Evolutionary conservation across 1,284 basidiomycete species (phyloP), one percentile per base, ranked within the genome.

Genomic region (Irpex sp.): DNA sequence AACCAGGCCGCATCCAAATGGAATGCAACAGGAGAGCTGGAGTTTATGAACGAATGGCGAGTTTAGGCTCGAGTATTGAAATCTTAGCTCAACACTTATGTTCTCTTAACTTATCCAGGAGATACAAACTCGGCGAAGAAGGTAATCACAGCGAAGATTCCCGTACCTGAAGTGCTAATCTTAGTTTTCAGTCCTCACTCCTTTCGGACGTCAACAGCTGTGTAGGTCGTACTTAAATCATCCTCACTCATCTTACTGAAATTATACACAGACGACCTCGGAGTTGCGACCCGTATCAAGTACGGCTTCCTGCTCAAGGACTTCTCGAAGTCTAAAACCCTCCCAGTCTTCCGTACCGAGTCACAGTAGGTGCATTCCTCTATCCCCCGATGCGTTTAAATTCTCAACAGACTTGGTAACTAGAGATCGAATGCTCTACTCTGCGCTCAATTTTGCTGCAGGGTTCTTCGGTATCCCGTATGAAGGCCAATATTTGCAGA

Each of bases 301-400:
- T 95, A 94, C 67, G 93, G 92, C 2, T 88, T 86, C 74, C 77
- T 94, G 55, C 79, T 94, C 31, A 81, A 90, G 77, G 90, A 93
- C 69, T 95, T 95, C 71, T 92, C 90, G 4, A 79, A 85, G 60
- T 72, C 81, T 17, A 84, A 88, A 67, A 85, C 82, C 4, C 77
- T 93, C 51, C 92, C 94, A 4, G 90, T 95, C 9, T 94, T 96
- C 77, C 86, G 95, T 55, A 95, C 94, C 0, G 92, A 92, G 74
- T 93, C 92, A 2, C 90, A 94, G 84, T 92, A 75, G 66, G 88
- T 71, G 15, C 15, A 9, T 5, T 17, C 19, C 19, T 39, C 17
- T 19, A 26, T 26, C 26, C 4, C 4, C 2, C 26, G 26, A 26
- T 3, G 26, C 3, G 26, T 26, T 4, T 3, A 26, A 2, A 26